Evolutionary conservation across 129 eudicot genomes (phyloP).

Genomic region (Arctium minus): DNA sequence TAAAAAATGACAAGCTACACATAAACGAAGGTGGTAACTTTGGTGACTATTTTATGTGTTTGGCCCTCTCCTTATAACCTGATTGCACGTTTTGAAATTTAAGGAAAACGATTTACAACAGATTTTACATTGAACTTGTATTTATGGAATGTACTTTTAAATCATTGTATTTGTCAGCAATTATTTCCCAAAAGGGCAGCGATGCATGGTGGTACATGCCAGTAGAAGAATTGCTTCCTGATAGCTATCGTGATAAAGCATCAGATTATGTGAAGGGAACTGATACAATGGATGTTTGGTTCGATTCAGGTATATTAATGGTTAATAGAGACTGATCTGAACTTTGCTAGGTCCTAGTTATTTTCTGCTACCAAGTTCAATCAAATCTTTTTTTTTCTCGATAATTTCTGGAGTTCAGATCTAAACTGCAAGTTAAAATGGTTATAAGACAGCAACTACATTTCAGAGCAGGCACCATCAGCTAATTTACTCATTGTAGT

Average conservation of each 20-base stretch:
- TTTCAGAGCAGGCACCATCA: too few species aligned
- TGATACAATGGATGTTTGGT: constrained; percentile 99
- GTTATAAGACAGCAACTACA: too few species aligned
- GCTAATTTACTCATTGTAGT: too few species aligned
- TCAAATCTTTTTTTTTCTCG: too few species aligned
- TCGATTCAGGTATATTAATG: constrained; percentile 73
- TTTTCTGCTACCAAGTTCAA: neutral
- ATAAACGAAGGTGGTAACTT: neutral
- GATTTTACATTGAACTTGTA: neutral
- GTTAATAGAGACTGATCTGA: neutral
- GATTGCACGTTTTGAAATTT: neutral
- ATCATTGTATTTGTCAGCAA: constrained; percentile 54
- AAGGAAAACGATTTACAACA: neutral
- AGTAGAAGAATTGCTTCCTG: constrained; percentile 94
- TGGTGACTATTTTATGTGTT: neutral
- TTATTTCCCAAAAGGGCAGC: constrained; percentile 89
- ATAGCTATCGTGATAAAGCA: constrained; percentile 73
- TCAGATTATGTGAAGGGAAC: constrained; percentile 82
- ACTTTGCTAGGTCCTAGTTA: neutral
- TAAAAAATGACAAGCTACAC: neutral
- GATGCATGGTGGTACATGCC: constrained; percentile 99
- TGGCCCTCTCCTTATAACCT: neutral
- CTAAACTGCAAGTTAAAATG: too few species aligned
- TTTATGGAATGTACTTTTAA: neutral
- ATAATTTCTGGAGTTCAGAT: neutral